Base-by-base conservation (phyloP, 345 rosid genomes). In the Geranium rotundifolium region DNA sequence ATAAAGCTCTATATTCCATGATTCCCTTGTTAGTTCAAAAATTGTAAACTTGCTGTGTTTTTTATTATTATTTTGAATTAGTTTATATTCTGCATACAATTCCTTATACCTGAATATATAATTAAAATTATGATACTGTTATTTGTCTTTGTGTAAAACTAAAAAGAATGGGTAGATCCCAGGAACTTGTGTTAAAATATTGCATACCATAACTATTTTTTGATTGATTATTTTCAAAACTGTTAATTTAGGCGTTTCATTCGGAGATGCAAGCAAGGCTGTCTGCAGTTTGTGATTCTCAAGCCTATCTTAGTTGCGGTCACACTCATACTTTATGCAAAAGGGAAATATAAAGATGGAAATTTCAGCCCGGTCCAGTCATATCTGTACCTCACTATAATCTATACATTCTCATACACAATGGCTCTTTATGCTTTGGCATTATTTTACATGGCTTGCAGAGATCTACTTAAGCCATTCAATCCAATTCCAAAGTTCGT, bases 401-500 rank as follows among this genome's bases (percentile, higher is more conserved):
- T 90, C 56, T 90, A 95, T 68, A 95, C 96, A 29, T 66, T 90
- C 67, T 95, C 99, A 15, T 95, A 95, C 77, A 74, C 97, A 4
- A 72, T 81, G 79, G 97, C 99, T 19, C 79, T 95, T 37, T 95
- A 93, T 75, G 97, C 85, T 5, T 70, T 93, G 79, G 92, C 80
- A 17, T 80, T 93, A 72, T 90, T 93, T 73, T 93, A 95, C 69
- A 72, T 95, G 75, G 97, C 99, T 49, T 95, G 99, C 85, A 90
- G 75, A 75, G 97, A 95, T 86, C 88, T 90, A 50, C 97, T 95
- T 64, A 85, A 88, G 79, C 99, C 99, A 58, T 95, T 95, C 83
- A 95, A 90, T 71, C 99, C 97, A 49, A 96, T 95, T 71, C 99
- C 97, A 3, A 95, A 95, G 80, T 95, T 93, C 65, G 74, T 95